Percentiles rank a stretch among this genome's conserved stretches.
These are phyloP conservation scores for Botrytis sinoallii DNA, from an alignment of 2,329 filamentous ascomycete genomes.

Conservation along the genomic window DNA sequence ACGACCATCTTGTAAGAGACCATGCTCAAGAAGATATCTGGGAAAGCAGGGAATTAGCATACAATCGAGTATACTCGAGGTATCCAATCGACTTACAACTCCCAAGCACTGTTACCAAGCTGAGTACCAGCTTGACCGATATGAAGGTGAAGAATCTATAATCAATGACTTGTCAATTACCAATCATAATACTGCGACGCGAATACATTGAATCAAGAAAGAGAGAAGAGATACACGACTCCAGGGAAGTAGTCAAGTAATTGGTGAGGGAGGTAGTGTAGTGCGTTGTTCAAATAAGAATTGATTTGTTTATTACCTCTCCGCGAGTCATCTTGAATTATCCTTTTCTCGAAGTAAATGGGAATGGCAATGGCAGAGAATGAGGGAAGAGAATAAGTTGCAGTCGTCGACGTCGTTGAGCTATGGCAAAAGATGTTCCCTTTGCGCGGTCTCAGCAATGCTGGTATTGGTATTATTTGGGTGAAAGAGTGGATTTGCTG, in stretches of 20 bases:
- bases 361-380: neutral
- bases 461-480: neutral
- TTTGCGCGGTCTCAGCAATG: constrained; percentile 8
- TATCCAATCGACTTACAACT: constrained; percentile 51
- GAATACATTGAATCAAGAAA: neutral
- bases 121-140: constrained; percentile 67
- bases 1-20: constrained; percentile 57
- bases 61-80: neutral
- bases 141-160: constrained; percentile 62
- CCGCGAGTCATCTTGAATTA: constrained; percentile 27
- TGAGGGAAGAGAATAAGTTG: neutral
- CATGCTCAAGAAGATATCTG: constrained; percentile 66
- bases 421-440: constrained; percentile 17
- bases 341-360: constrained; percentile 4
- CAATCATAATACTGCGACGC: constrained; percentile 14
- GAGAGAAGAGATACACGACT: neutral
- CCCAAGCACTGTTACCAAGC: constrained; percentile 67
- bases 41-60: neutral
- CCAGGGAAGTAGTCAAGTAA: neutral
- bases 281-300: neutral
- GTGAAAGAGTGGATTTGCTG: constrained; percentile 15
- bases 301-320: constrained; percentile 24
- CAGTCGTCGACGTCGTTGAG: constrained; percentile 4
- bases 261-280: neutral
- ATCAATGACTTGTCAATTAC: constrained; percentile 8